Evolutionary conservation across 2,329 filamentous ascomycete species (phyloP).

Genomic region (Apiospora malaysiana): DNA sequence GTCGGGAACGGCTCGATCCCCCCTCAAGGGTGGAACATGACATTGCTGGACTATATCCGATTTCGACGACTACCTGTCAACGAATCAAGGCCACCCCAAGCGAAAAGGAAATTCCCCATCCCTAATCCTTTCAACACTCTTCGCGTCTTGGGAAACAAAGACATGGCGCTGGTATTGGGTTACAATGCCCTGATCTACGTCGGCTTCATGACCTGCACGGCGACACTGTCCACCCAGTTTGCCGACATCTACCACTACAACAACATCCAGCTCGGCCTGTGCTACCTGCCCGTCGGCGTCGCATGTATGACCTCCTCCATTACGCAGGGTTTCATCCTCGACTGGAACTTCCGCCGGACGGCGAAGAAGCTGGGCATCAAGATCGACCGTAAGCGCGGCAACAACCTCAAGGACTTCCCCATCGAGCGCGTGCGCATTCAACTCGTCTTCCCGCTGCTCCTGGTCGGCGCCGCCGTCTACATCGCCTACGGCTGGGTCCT

Average conservation of each 20-base stretch:
- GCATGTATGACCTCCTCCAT: slow-evolving; percentile 56
- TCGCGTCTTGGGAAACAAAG: slow-evolving; percentile 60
- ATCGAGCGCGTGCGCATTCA: slow-evolving; percentile 62
- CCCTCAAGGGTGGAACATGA: slow-evolving; percentile 63
- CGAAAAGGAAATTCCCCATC: slow-evolving; percentile 51
- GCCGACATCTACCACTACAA: slow-evolving; percentile 56
- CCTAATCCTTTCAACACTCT: slow-evolving; percentile 65
- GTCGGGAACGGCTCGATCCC: slow-evolving; percentile 69
- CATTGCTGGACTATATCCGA: slow-evolving; percentile 55
- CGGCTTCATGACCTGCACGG: slow-evolving; percentile 59
- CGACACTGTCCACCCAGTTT: slow-evolving; percentile 59
- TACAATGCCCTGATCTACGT: slow-evolving; percentile 62
- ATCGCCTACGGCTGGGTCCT: slow-evolving; percentile 65
- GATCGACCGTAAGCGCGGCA: slow-evolving; percentile 63
- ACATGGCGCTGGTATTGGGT: slow-evolving; percentile 58
- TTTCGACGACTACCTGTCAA: slow-evolving; percentile 37
- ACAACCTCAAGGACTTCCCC: slow-evolving; percentile 57
- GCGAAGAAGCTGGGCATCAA: slow-evolving; percentile 66
- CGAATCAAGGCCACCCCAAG: slow-evolving; percentile 34
- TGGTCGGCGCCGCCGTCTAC: slow-evolving; percentile 57
- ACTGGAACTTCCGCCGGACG: slow-evolving; percentile 74
- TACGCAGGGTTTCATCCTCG: slow-evolving; percentile 62
- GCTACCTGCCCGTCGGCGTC: slow-evolving; percentile 60
- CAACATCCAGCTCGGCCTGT: slow-evolving; percentile 58
- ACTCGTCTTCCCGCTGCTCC: slow-evolving; percentile 59